Conservation (phyloP, 2,329 filamentous ascomycete species). For the Pseudogymnoascus sp. region DNA sequence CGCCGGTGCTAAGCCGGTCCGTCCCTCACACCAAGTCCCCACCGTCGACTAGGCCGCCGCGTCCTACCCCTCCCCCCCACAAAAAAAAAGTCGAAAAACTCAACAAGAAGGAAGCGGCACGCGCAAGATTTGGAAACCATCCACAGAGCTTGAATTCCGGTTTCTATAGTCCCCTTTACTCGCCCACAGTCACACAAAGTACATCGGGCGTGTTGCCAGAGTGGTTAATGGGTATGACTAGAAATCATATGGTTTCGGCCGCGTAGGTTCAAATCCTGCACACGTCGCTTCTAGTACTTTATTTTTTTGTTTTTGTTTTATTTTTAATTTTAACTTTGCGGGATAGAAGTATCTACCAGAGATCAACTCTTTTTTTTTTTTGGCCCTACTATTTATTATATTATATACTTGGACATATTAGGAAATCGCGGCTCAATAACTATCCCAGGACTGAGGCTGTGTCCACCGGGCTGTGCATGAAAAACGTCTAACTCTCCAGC, state of each 20-base stretch:
- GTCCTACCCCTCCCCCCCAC: background rate
- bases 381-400: background rate
- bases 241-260: slow-evolving; percentile 1
- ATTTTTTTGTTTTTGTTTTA: background rate
- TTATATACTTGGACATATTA: no score
- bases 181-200: background rate
- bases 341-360: background rate
- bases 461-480: no score
- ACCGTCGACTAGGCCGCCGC: background rate
- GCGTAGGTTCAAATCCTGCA: background rate
- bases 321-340: background rate
- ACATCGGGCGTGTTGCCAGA: background rate
- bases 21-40: background rate
- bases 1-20: background rate
- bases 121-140: background rate
- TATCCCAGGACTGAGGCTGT: no score
- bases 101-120: background rate
- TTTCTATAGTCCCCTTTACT: background rate
- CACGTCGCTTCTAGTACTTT: background rate
- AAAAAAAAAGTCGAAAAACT: background rate
- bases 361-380: background rate
- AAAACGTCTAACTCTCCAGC: no score
- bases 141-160: background rate
- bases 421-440: no score
- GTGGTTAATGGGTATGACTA: slow-evolving; percentile 5